Evolutionary conservation across 345 rosid species (phyloP), one percentile per base, ranked within the genome.

Genomic region (Luvunga scandens): DNA sequence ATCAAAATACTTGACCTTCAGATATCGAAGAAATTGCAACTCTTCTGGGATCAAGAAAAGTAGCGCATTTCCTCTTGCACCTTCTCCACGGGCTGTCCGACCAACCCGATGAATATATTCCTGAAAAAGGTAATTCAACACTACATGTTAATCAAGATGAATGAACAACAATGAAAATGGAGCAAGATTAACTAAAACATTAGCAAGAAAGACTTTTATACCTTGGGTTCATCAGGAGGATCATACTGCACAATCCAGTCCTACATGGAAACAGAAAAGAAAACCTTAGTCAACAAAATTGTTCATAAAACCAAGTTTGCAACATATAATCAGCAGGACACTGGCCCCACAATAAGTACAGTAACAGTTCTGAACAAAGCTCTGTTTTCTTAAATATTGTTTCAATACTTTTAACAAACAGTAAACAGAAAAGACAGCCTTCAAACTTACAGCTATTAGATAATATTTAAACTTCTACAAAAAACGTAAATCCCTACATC

Each of bases 31-130:
- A 85, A 94, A 96, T 73, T 90, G 95, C 67, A 93, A 84, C 88
- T 96, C 99, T 76, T 96, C 99, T 24, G 98, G 98, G 75, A 93
- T 96, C 77, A 96, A 77, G 85, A 94, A 90, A 75, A 94, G 95
- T 73, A 96, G 76, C 4, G 99, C 99, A 81, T 93, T 96, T 82
- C 99, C 99, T 81, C 87, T 90, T 80, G 89, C 93, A 81, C 98
- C 99, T 91, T 96, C 98, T 33, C 99, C 99, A 81, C 98, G 98
- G 16, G 99, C 98, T 72, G 98, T 96, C 80, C 98, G 95, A 81
- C 99, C 99, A 80, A 96, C 99, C 85, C 99, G 89, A 77, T 97
- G 99, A 79, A 97, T 91, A 80, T 97, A 97, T 80, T 94, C 99
- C 99, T 96, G 88, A 77, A 87, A 77, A 69, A 66, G 81, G 38